These are phyloP conservation scores for Cerioporus squamosus DNA, from an alignment of 1,284 basidiomycete genomes.

Conservation along the genomic window DNA sequence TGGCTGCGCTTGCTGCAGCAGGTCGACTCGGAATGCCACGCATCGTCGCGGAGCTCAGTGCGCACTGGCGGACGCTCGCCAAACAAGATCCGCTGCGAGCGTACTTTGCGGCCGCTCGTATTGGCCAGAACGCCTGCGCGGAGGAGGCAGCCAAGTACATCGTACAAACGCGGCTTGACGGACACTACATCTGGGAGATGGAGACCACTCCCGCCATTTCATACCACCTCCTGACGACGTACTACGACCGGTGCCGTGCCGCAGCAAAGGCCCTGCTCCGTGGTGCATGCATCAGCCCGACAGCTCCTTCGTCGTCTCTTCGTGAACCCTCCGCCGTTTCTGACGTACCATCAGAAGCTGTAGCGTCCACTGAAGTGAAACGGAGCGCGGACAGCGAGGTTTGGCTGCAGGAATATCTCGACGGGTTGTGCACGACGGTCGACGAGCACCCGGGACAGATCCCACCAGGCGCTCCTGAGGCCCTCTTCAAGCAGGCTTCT, in stretches of 20 bases:
- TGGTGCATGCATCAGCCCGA: background rate
- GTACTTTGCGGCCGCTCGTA: background rate
- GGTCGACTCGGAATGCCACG: constrained; percentile 10
- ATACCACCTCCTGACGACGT: constrained; percentile 1
- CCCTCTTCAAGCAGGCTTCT: background rate
- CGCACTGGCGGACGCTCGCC: background rate
- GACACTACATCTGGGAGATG: constrained; percentile 6
- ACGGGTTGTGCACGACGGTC: background rate
- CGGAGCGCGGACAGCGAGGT: no score
- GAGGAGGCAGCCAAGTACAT: constrained; percentile 6
- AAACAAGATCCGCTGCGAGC: background rate
- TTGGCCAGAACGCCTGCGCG: background rate
- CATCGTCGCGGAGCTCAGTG: background rate
- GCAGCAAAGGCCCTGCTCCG: background rate
- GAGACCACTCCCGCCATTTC: constrained; percentile 1
- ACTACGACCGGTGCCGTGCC: background rate
- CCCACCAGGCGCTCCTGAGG: background rate
- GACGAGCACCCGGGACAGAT: background rate
- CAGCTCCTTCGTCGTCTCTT: no score
- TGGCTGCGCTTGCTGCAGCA: constrained; percentile 11
- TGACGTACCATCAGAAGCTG: no score
- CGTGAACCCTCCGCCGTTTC: no score
- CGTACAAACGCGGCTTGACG: background rate
- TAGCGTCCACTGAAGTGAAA: no score
- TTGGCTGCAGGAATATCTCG: background rate